phyloP scores from a whole-genome alignment of 305 asterid genomes.

The Fraxinus albicans region DNA sequence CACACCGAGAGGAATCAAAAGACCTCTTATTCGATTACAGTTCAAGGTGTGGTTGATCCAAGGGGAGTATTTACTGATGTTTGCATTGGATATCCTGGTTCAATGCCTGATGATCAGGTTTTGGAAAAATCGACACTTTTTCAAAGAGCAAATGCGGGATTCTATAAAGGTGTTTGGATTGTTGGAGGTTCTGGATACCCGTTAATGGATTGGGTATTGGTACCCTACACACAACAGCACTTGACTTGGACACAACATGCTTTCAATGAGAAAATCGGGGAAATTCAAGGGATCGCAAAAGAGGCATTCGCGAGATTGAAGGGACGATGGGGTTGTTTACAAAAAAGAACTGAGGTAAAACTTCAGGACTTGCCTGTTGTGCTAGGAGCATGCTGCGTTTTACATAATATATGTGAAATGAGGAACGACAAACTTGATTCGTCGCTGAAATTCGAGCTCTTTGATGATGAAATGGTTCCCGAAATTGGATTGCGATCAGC shows the following conservation, averaged over 20 bases:
- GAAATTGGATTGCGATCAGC: constrained; percentile 42
- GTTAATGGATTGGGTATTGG: constrained; percentile 45
- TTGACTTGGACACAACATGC: constrained; percentile 46
- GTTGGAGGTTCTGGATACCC: constrained; percentile 44
- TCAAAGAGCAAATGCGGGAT: constrained; percentile 43
- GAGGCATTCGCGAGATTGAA: constrained; percentile 31
- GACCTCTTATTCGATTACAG: constrained; percentile 43
- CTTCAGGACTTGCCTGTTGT: constrained; percentile 46
- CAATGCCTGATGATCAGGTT: constrained; percentile 49
- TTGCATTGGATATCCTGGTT: constrained; percentile 46
- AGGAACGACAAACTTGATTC: constrained; percentile 27
- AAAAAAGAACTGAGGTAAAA: constrained; percentile 43
- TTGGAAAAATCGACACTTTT: constrained; percentile 42
- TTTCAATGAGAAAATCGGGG: constrained; percentile 39
- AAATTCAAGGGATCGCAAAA: constrained; percentile 21
- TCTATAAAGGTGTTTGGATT: constrained; percentile 40
- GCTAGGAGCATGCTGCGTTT: constrained; percentile 46
- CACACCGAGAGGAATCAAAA: constrained; percentile 44
- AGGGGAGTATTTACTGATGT: constrained; percentile 37
- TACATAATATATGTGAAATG: constrained; percentile 45
- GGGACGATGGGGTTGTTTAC: constrained; percentile 39
- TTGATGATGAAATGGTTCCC: constrained; percentile 42
- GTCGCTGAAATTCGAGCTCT: constrained; percentile 23
- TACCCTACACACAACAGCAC: constrained; percentile 46
- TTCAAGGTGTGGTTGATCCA: constrained; percentile 42